phyloP scores from a whole-genome alignment of 2,329 filamentous ascomycete genomes.

The Cercospora nicotianae region DNA sequence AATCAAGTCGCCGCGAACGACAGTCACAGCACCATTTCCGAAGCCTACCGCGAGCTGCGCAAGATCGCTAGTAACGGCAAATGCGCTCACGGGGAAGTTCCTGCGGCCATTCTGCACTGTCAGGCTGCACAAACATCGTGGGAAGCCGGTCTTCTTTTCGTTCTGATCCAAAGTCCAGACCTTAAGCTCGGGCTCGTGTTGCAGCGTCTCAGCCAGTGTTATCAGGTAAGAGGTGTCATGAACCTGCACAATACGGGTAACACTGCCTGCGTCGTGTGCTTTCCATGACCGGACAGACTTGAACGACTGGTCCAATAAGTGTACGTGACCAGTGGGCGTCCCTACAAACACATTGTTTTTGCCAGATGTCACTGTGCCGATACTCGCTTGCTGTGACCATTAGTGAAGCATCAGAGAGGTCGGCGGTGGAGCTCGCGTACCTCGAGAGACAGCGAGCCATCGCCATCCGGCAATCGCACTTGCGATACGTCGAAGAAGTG shows the following conservation, averaged over 20 bases:
- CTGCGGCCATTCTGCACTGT: conserved; percentile 86
- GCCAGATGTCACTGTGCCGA: conserved; percentile 80
- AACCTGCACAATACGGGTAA: conserved; percentile 90
- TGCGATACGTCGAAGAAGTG: conserved; percentile 97
- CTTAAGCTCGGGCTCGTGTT: conserved; percentile 83
- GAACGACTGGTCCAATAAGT: conserved; percentile 83
- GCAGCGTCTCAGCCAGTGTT: conserved; percentile 83
- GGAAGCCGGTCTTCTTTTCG: conserved; percentile 88
- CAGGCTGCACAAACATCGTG: conserved; percentile 82
- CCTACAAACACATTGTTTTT: conserved; percentile 89
- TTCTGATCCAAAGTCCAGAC: conserved; percentile 96
- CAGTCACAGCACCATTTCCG: conserved; percentile 88
- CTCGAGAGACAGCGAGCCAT: conserved; percentile 57
- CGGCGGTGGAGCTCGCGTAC: conserved; percentile 14
- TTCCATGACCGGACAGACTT: conserved; percentile 84
- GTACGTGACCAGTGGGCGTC: conserved; percentile 78
- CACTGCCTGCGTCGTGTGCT: conserved; percentile 75
- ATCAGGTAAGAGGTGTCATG: conserved; percentile 83
- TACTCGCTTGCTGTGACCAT: conserved; percentile 57
- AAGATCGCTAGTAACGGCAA: conserved; percentile 82
- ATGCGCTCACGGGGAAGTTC: conserved; percentile 92
- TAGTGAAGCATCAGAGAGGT: conserved; percentile 17
- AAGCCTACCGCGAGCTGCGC: conserved; percentile 94
- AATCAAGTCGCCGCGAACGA: conserved; percentile 90
- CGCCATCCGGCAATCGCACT: conserved; percentile 75